These are phyloP conservation scores for Candida mesenterica DNA, from an alignment of 1,139 yeast genomes.

Conservation along the genomic window DNA sequence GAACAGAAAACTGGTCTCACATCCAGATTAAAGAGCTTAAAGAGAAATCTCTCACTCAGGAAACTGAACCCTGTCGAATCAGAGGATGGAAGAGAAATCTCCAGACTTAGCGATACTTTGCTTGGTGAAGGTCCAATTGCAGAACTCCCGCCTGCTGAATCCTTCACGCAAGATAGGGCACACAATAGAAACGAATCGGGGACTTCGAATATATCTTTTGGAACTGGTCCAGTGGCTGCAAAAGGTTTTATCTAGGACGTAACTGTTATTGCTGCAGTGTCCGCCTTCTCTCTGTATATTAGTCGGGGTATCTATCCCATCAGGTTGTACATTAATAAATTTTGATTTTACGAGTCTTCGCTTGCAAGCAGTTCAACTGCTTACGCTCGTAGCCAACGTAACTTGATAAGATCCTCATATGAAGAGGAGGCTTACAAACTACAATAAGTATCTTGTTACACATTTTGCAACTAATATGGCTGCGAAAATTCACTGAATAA, in stretches of 20 bases:
- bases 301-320: not conserved
- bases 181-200: constrained; percentile 32
- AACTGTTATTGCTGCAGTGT: constrained; percentile 3
- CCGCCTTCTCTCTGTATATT: constrained; percentile 3
- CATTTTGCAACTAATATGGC: too few species aligned
- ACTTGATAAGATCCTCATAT: too few species aligned
- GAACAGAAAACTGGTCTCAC: constrained; percentile 11
- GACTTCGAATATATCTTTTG: constrained; percentile 25
- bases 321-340: not conserved
- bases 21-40: constrained; percentile 18
- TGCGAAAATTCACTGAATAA: too few species aligned
- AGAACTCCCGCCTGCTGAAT: not conserved
- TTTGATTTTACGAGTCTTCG: too few species aligned
- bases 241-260: constrained; percentile 28
- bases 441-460: too few species aligned
- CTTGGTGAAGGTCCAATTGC: constrained; percentile 9
- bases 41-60: constrained; percentile 24
- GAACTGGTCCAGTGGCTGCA: constrained; percentile 30
- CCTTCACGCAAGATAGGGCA: constrained; percentile 7
- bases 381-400: too few species aligned
- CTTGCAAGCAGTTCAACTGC: too few species aligned
- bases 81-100: constrained; percentile 16
- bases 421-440: too few species aligned
- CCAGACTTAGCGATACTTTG: constrained; percentile 38
- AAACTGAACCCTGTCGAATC: constrained; percentile 1